Evolutionary conservation across 345 rosid genomes (phyloP), one percentile per base, ranked within the genome.

Genomic region (Eucalyptus cloeziana): DNA sequence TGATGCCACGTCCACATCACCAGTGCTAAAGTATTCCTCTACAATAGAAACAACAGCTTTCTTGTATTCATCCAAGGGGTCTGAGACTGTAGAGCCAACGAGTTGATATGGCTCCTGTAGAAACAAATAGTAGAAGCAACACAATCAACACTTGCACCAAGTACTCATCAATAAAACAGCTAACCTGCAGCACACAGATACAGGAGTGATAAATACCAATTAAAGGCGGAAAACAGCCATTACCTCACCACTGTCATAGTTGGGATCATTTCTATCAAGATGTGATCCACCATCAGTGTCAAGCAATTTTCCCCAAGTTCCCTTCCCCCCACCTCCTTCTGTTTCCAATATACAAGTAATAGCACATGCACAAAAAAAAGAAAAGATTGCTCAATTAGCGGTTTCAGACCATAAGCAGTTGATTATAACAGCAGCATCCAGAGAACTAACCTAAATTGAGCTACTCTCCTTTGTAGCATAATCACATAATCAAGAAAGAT

Each of bases 231-330:
- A 56, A 49, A 86, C 19, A 37, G 71, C 86, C 90, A 91, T 87
- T 93, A 98, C 99, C 99, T 98, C 99, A 90, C 99, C 99, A 89
- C 99, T 97, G 89, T 98, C 99, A 89, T 98, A 98, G 91, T 97
- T 97, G 60, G 99, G 99, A 93, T 98, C 99, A 89, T 96, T 98
- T 54, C 95, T 92, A 92, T 98, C 99, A 67, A 96, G 92, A 86
- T 86, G 96, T 79, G 91, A 91, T 86, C 94, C 99, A 86, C 90
- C 93, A 87, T 94, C 99, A 14, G 97, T 95, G 89, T 98, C 99
- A 49, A 98, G 96, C 87, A 98, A 95, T 92, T 96, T 98, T 24
- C 99, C 99, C 99, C 99, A 97, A 17, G 99, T 96, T 62, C 99
- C 99, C 92, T 96, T 97, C n/a, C 99, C 99, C 54, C 99, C 99